Evolutionary conservation across 2,329 filamentous ascomycete genomes (phyloP).

Genomic region (Talaromyces sp.): DNA sequence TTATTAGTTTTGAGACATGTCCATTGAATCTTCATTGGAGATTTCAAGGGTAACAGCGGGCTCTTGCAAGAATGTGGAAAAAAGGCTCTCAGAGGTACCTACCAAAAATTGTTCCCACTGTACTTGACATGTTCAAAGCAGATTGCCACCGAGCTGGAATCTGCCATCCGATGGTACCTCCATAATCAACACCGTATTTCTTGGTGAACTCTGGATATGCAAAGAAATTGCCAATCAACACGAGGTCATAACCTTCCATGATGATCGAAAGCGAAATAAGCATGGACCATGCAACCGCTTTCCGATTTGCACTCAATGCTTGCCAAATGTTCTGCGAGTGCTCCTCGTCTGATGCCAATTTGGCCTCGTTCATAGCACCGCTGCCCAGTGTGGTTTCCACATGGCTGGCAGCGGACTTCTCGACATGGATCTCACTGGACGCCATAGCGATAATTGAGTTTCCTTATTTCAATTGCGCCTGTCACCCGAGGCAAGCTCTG

Average conservation of each 20-base stretch:
- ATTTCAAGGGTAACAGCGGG: neutral
- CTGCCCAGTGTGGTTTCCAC: constrained; percentile 29
- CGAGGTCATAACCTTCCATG: constrained; percentile 89
- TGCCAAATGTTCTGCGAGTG: constrained; percentile 70
- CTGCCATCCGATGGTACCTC: constrained; percentile 35
- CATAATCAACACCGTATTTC: constrained; percentile 39
- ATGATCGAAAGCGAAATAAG: constrained; percentile 86
- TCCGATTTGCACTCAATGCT: constrained; percentile 78
- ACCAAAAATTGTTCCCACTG: constrained; percentile 20
- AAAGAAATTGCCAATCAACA: constrained; percentile 78
- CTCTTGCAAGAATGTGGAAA: no score
- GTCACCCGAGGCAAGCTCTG: neutral
- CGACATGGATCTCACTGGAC: constrained; percentile 23
- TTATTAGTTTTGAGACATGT: neutral
- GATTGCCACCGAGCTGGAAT: constrained; percentile 25
- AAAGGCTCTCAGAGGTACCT: neutral
- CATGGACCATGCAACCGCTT: constrained; percentile 79
- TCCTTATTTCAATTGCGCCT: neutral
- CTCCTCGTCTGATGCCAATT: constrained; percentile 46
- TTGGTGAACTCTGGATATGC: constrained; percentile 42
- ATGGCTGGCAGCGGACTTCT: constrained; percentile 30
- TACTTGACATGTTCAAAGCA: constrained; percentile 16
- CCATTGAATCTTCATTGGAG: neutral
- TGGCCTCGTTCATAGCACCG: constrained; percentile 40
- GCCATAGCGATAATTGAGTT: constrained; percentile 5